Evolutionary conservation across 768 basidiomycete genomes (phyloP), one percentile per base, ranked within the genome.

Genomic region (Lactarius akahatsu): DNA sequence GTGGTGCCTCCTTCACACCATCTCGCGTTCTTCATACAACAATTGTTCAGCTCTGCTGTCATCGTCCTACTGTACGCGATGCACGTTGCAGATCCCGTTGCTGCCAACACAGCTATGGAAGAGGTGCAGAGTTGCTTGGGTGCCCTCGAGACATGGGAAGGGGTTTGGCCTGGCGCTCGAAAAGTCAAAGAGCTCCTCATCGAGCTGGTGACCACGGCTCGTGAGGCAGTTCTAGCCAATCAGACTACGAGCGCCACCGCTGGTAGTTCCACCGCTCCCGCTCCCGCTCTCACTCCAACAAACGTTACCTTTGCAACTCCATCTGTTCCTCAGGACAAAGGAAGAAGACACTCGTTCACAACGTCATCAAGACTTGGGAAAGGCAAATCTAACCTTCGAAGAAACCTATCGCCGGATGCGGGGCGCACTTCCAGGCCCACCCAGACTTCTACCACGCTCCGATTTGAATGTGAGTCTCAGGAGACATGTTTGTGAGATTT

Each of bases 11-110:
- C 90, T 15, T 94, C 93, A 16, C 92, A 93, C 71, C 91, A 93
- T 74, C 82, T 94, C 54, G 91, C 92, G 4, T 92, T 93, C 77
- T 93, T 90, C 81, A 91, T 94, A 50, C 93, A 95, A 71, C 91
- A 91, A 70, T 81, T 94, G 28, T 94, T 94, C 80, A 93, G 91
- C 72, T 94, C 90, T 43, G 90, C 91, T 2, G 91, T 92, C 65
- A 91, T 95, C 73, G 86, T 92, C 63, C 77, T 94, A 61, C 79
- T 95, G 8, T 93, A 88, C 74, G 89, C 92, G 40, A 94, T 94
- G 91, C 92, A 93, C 74, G 84, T 87, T 5, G 73, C 86, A 2
- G 92, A 94, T 62, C 73, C 82, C 13, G 81, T 83, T 52, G 84
- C 85, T 50, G 85, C 87, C n/a, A 74, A 80, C 34, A 81, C 86